A percentile compares a stretch with the other conserved stretches of the same genome.
These are phyloP conservation scores for Euphorbia pulcherrima DNA, from an alignment of 345 rosid genomes.

Conservation along the genomic window DNA sequence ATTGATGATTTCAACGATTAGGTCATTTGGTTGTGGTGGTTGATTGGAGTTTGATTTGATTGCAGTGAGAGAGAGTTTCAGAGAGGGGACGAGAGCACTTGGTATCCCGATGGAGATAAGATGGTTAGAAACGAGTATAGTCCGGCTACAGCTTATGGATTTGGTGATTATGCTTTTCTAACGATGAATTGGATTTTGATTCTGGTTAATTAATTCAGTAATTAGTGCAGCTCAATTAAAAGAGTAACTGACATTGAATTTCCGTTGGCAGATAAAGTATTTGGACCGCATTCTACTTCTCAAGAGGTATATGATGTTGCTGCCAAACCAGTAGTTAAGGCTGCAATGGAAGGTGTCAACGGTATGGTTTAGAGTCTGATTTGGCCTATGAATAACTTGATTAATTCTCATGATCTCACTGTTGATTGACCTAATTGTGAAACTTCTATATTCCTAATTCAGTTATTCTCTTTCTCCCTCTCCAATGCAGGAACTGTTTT, in stretches of 20 bases:
- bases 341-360: constrained; percentile 99
- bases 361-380: constrained; percentile 42
- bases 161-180: constrained; percentile 45
- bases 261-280: constrained; percentile 65
- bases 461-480: not conserved
- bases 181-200: not conserved
- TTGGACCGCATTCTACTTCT: constrained; percentile 73
- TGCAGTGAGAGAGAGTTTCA: constrained; percentile 89
- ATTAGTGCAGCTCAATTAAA: not conserved
- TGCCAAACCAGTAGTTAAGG: constrained; percentile 90
- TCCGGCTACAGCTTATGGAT: constrained; percentile 84
- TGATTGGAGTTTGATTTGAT: constrained; percentile 21
- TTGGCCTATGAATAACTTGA: not conserved
- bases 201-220: not conserved
- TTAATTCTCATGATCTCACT: not conserved
- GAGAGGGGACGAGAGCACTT: constrained; percentile 92
- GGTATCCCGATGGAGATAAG: constrained; percentile 95
- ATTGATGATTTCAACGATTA: constrained; percentile 8
- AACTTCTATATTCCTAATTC: not conserved
- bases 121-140: constrained; percentile 82
- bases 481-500: constrained; percentile 83
- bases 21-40: constrained; percentile 4
- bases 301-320: constrained; percentile 90
- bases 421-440: not conserved
- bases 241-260: constrained; percentile 3